Evolutionary conservation across 78 protist species (phyloP), one percentile per base, ranked within the genome.

Genomic region (Dictyostelium purpureum): DNA sequence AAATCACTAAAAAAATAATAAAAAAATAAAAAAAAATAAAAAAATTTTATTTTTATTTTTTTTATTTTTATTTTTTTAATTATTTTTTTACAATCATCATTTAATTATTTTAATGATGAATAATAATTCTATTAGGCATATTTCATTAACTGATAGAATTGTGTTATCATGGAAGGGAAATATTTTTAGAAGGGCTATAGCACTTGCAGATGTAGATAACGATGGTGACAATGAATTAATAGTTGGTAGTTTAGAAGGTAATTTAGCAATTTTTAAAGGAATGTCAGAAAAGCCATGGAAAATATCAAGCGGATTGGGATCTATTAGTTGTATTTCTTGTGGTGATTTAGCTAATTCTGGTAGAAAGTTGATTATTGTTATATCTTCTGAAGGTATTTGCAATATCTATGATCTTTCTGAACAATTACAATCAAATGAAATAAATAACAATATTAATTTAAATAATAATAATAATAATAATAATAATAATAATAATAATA

Each of bases 371-470:
- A 42, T 85, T 4, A 81, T 85, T 9, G 79, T 73, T 21, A 85
- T 85, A 2, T 85, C 91, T 42, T 85, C 91, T 24, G 91, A 85
- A 59, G 91, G 91, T n/a, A 28, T 85, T 45, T 73, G 79, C 59
- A 85, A 85, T 73, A 85, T 85, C 3, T 85, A 73, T 85, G 78
- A 85, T 73, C 73, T 85, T 26, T 71, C 49, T 38, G 78, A 71
- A 71, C 57, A 38, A 43, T n/a, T 14, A 33, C 57, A 71, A 43
- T 18, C 43, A 26, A 37, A 71, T 43, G 21, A 35, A 69, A 26
- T 24, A n/a, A 24, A 56, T 24, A 56, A 56, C 24, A 31, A 56
- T 9, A 21, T 56, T n/a, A 31, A 56, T 24, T 24, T 7, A 24
- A 56, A 56, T 24, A 56, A 2, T 21, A 52, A 21, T 52, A 21